Evolutionary conservation across 1,139 yeast species (phyloP), one percentile per base, ranked within the genome.

Genomic region (Arxiozyma heterogenica): DNA sequence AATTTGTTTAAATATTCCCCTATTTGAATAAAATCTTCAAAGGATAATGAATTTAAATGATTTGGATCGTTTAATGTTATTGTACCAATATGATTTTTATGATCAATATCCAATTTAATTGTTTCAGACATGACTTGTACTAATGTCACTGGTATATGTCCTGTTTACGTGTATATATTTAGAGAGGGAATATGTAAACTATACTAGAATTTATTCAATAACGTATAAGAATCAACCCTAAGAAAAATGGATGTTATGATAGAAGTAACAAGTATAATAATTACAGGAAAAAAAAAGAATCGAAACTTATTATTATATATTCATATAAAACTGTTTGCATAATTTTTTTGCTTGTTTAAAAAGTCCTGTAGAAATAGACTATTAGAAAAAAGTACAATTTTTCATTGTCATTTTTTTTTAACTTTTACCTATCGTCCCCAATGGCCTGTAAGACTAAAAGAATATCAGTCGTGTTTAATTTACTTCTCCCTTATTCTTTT

Each of bases 11-110:
- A 71, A 41, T 78, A 73, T 58, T 78, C 74, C 20, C 86, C 89
- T 54, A 88, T 73, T 53, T 77, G 70, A 50, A 80, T 73, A 69
- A 86, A 88, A 63, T 86, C 90, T 1, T 74, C 78, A 45, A 81
- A 80, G 53, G 81, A 79, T 62, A 89, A 72, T 1, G 96, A 89
- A 69, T 88, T 88, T 63, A 81, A 75, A 53, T 76, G 75, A 49
- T 72, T 61, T 43, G 94, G 88, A 54, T 81, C 73, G 65, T 84
- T 83, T 44, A 49, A 44, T 18, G 39, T 49, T 17, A 49, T 43
- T 11, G 41, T 49, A 17, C 25, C 45, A 9, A 44, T 44, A 20
- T 46, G 48, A 15, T 18, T 27, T 30, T 22, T 8, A 4, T 34
- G 18, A n/a, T 46, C 22, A 7, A 46, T 34, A 21, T 30, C 34